These are phyloP conservation scores for Curvularia lunata DNA, from an alignment of 2,329 filamentous ascomycete genomes.

Conservation along the genomic window DNA sequence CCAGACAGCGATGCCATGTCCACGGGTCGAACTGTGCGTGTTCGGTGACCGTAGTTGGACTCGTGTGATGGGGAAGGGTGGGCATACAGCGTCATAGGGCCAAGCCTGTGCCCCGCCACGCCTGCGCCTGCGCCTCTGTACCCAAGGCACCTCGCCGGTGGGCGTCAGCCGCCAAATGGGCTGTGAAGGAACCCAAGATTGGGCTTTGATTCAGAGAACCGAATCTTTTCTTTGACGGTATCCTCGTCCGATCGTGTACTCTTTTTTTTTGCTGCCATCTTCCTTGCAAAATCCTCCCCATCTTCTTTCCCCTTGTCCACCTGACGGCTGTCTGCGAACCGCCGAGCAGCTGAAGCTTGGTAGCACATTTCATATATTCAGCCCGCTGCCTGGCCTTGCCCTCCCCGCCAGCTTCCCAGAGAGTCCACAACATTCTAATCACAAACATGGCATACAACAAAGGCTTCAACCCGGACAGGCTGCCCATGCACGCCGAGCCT, in stretches of 20 bases:
- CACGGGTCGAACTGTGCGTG: neutral
- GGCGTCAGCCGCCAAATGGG: constrained; percentile 36
- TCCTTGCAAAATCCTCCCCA: neutral
- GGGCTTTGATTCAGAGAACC: constrained; percentile 25
- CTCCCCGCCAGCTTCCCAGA: constrained; percentile 2
- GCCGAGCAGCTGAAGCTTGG: constrained; percentile 17
- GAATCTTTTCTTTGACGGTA: constrained; percentile 10
- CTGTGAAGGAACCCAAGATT: constrained; percentile 29
- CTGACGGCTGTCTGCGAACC: constrained; percentile 10
- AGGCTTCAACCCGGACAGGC: constrained; percentile 89
- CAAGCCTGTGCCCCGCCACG: constrained; percentile 29
- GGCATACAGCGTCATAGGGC: constrained; percentile 32
- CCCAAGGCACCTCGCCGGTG: constrained; percentile 10
- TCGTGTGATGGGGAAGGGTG: constrained; percentile 9
- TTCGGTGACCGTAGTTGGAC: neutral
- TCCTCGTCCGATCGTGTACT: neutral
- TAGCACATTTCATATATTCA: constrained; percentile 29
- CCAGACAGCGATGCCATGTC: neutral
- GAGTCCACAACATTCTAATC: constrained; percentile 1
- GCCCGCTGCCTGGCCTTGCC: constrained; percentile 9
- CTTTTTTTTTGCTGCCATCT: constrained; percentile 14
- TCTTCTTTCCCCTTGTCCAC: constrained; percentile 1
- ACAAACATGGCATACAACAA: constrained; percentile 87
- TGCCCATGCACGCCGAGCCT: constrained; percentile 87
- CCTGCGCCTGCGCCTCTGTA: constrained; percentile 15